Percentiles rank a stretch among this genome's conserved stretches.
Evolutionary conservation across 495 filamentous ascomycete species (phyloP).

Genomic region (Aspergillus kassunensis): DNA sequence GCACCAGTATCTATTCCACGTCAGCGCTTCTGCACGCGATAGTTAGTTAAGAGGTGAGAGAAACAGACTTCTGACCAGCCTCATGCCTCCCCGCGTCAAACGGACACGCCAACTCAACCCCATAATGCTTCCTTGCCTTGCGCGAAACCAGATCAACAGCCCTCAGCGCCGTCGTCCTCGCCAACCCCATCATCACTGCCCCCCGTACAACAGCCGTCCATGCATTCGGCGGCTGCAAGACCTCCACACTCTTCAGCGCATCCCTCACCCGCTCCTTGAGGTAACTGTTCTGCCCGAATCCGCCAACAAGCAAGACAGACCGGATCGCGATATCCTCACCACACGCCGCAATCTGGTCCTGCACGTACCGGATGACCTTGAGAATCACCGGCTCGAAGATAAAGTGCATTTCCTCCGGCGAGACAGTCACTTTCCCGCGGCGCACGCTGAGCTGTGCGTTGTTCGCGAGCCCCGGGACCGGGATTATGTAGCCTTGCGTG

Average conservation of each 20-base stretch:
- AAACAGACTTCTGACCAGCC: conserved; percentile 17
- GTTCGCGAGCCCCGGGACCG: conserved; percentile 23
- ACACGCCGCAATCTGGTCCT: conserved; percentile 12
- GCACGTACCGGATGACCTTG: conserved; percentile 19
- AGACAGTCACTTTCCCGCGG: conserved; percentile 17
- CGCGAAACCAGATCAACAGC: conserved; percentile 28
- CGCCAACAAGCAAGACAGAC: conserved; percentile 65
- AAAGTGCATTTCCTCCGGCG: conserved; percentile 15
- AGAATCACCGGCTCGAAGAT: conserved; percentile 22
- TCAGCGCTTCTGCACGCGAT: background rate
- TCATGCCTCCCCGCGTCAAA: conserved; percentile 23
- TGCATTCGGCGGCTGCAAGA: conserved; percentile 27
- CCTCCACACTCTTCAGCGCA: conserved; percentile 18
- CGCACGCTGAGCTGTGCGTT: conserved; percentile 11
- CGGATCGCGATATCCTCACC: conserved; percentile 15
- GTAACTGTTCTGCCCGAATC: conserved; percentile 66
- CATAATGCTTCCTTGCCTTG: conserved; percentile 38
- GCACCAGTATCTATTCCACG: conserved; percentile 6
- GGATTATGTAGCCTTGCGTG: conserved; percentile 14
- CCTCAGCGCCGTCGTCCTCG: conserved; percentile 9
- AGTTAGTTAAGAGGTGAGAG: background rate
- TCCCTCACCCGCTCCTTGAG: conserved; percentile 33
- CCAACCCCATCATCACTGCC: conserved; percentile 31
- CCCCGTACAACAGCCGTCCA: conserved; percentile 44
- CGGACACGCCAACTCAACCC: conserved; percentile 11